Base-by-base conservation (phyloP, 805 yeast genomes). In the Metschnikowia similis region DNA sequence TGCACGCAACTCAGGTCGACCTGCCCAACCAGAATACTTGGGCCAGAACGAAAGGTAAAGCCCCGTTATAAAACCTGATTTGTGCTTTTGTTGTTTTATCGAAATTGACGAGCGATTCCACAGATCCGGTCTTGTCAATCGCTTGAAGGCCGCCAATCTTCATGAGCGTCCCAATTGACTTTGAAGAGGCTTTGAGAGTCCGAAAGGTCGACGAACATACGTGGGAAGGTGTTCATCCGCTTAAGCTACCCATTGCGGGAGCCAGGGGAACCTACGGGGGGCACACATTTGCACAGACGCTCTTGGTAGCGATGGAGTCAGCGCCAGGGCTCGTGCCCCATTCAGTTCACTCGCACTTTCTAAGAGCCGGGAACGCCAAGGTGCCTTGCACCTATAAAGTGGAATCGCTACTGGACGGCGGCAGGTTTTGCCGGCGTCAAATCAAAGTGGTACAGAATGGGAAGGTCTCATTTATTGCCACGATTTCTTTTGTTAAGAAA, bases 241-340 rank as follows among this genome's bases (percentile, higher is more conserved):
- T 73, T 27, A 51, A 64, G 36, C 58, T 68, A 4, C 77, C 77
- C 0, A 47, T 71, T 9, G 48, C 55, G 3, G 77, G 80, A 0
- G 85, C 87, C 2, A 67, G 84, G 40, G 89, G 88, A 1, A 80
- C 84, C 0, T 85, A 84, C 66, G 90, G 90, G 2, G 90, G 91
- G 8, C 81, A 83, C 16, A 67, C 81, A 39, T 81, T 83, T 14
- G 87, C 87, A 0, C 90, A 85, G 57, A 70, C 89, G 2, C 64
- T 84, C 3, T 63, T 77, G 51, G 88, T 87, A 6, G 83, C 85
- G 2, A 67, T 83, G 32, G 71, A 75, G 44, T 76, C 82, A 7
- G 66, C 74, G 1, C 69, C 59, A 21, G 55, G 56, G 28, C 63
- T 58, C 31, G 71, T 81, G 6, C 89, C 90, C 1, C 74, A 78